A percentile compares a stretch with the other conserved stretches of the same genome.
phyloP scores from a whole-genome alignment of 768 basidiomycete genomes.

The Kwoniella sp. region DNA sequence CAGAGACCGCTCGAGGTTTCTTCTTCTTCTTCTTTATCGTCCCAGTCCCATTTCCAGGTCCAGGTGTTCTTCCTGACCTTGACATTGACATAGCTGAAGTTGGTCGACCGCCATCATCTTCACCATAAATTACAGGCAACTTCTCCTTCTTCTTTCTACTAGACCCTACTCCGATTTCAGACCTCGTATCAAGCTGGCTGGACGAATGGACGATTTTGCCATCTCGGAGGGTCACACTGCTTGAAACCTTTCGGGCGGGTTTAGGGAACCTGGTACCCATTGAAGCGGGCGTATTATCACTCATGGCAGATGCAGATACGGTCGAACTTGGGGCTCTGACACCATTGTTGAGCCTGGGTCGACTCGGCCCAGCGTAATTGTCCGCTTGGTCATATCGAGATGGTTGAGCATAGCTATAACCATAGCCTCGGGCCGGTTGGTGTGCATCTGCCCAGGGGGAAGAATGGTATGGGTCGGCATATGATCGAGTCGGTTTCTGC shows the following conservation, averaged over 20 bases:
- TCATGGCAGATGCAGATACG: constrained; percentile 14
- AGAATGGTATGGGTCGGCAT: constrained; percentile 42
- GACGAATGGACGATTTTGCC: constrained; percentile 10
- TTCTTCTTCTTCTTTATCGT: constrained; percentile 43
- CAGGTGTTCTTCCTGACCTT: background rate
- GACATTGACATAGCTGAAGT: background rate
- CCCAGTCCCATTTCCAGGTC: constrained; percentile 9
- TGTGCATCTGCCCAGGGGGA: constrained; percentile 42
- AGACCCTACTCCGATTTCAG: background rate
- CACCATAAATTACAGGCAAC: background rate
- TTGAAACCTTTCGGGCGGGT: constrained; percentile 32
- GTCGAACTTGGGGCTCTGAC: constrained; percentile 9
- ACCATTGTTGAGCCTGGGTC: constrained; percentile 1
- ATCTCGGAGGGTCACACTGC: constrained; percentile 33
- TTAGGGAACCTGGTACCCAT: constrained; percentile 40
- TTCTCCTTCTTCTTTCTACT: constrained; percentile 11
- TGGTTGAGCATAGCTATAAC: constrained; percentile 4
- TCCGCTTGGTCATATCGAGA: constrained; percentile 21
- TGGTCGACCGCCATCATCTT: constrained; percentile 6
- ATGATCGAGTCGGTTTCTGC: constrained; percentile 46
- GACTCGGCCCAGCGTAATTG: constrained; percentile 27
- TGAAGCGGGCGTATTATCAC: constrained; percentile 4
- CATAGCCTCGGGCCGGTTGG: background rate
- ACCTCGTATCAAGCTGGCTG: constrained; percentile 3
- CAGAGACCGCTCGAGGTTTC: constrained; percentile 12